Evolutionary conservation across 202 grass and related monocot genomes (phyloP), one percentile per base, ranked within the genome.

Genomic region (Panicum virgatum): DNA sequence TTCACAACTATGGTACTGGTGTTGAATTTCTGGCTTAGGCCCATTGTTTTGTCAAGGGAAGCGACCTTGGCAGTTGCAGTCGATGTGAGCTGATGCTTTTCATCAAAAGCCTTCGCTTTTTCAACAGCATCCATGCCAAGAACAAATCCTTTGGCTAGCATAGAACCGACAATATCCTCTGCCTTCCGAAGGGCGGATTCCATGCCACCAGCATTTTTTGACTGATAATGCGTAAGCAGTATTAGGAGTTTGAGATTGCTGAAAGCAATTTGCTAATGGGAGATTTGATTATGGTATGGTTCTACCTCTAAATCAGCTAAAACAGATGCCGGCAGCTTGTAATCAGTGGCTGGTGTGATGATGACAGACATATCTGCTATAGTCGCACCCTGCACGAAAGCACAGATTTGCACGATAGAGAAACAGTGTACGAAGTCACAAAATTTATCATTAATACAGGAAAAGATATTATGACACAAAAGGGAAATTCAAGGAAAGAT

Each of bases 291-390:
- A 65, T 57, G 29, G 19, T 36, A 61, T 20, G 40, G 13, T 40
- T 78, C 29, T 69, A 93, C 91, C 88, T 83, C 75, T 20, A 79
- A 73, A 74, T 86, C 54, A 80, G 73, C 63, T 73, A 89, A 79
- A 73, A 83, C 87, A 38, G 45, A 66, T 6, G 85, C 68, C 12
- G 92, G 96, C 4, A 91, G 62, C 70, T 93, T 76, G 85, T 93
- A 95, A 77, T 85, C 87, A 22, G 82, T 73, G 20, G 86, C 86
- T 46, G 72, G 92, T 12, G 86, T 91, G 38, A 98, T 91, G 78
- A 93, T 86, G 38, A 98, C 80, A 74, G 90, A 66, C 87, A 95
- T 82, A 83, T 98, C 89, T 47, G 89, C 87, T 89, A 98, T 92
- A 32, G 96, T 98, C 1, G 89, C 92, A 73, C 96, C 96, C 92